Conservation (phyloP, 208 protist genomes). For the Leishmania aethiopica region DNA sequence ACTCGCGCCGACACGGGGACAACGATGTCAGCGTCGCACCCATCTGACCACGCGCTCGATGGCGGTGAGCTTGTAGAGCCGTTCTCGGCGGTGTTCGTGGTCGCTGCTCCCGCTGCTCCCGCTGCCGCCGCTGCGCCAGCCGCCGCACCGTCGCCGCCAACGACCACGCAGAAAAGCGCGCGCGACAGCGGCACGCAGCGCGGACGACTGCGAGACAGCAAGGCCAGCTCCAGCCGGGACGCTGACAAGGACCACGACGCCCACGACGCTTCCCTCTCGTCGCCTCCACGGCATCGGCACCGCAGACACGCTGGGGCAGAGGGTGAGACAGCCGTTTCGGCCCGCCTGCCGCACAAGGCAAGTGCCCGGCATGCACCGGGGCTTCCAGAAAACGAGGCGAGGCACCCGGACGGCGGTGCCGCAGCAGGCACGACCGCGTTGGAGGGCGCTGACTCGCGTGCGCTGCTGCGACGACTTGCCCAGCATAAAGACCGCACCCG, state of each 20-base stretch:
- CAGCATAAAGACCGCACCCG: slow-evolving; percentile 27
- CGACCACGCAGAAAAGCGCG: neutral
- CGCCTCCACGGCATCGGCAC: neutral
- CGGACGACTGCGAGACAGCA: slow-evolving; percentile 3
- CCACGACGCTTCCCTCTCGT: neutral
- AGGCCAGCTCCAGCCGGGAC: neutral
- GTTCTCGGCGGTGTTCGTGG: slow-evolving; percentile 1
- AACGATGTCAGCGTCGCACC: neutral
- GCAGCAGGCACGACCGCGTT: neutral
- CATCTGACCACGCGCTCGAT: slow-evolving; percentile 9
- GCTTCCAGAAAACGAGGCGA: neutral
- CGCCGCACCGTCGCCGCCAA: neutral
- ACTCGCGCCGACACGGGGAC: neutral
- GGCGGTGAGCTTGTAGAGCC: slow-evolving; percentile 26
- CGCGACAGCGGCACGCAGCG: neutral
- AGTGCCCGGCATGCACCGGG: slow-evolving; percentile 3
- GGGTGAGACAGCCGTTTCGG: neutral
- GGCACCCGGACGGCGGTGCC: neutral
- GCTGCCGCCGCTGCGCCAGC: neutral
- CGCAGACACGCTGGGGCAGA: neutral
- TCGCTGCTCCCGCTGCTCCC: neutral
- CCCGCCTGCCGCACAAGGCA: neutral
- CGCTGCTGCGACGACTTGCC: slow-evolving; percentile 30
- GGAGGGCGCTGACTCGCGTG: slow-evolving; percentile 16
- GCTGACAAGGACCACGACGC: neutral